These are phyloP conservation scores for Zoysia pacifica DNA, from an alignment of 176 grass and related monocot species.

Conservation along the genomic window DNA sequence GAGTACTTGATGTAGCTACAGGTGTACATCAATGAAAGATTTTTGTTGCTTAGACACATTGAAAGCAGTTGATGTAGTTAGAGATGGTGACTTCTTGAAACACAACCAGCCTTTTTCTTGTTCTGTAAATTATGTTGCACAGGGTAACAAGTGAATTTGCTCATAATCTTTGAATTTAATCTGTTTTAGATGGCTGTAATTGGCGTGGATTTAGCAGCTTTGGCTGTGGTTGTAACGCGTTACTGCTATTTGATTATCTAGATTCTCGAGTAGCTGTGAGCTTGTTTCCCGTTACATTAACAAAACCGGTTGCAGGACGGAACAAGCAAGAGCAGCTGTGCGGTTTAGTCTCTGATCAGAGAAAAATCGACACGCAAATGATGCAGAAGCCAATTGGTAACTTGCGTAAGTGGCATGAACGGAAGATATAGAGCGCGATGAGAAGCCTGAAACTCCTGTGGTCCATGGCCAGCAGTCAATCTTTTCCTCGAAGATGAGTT, in stretches of 20 bases:
- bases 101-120: not conserved
- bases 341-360: not conserved
- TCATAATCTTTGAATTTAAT: not conserved
- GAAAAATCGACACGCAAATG: not conserved
- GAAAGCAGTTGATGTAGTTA: not conserved
- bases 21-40: not conserved
- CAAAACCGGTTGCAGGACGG: not conserved
- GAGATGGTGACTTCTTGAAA: not conserved
- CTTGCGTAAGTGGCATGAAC: not conserved
- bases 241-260: not conserved
- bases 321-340: not conserved
- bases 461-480: not conserved
- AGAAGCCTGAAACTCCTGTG: not conserved
- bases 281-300: too few relatives aligned
- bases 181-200: constrained; percentile 3
- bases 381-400: not conserved
- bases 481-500: not conserved
- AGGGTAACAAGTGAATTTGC: not conserved
- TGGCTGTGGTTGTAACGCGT: not conserved
- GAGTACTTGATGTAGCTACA: not conserved
- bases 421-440: constrained; percentile 12
- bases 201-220: not conserved
- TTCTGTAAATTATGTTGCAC: not conserved
- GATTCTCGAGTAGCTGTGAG: too few relatives aligned
- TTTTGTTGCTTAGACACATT: not conserved